These are phyloP conservation scores for Ophiosphaerella narmari DNA, from an alignment of 2,329 filamentous ascomycete species.

Conservation along the genomic window DNA sequence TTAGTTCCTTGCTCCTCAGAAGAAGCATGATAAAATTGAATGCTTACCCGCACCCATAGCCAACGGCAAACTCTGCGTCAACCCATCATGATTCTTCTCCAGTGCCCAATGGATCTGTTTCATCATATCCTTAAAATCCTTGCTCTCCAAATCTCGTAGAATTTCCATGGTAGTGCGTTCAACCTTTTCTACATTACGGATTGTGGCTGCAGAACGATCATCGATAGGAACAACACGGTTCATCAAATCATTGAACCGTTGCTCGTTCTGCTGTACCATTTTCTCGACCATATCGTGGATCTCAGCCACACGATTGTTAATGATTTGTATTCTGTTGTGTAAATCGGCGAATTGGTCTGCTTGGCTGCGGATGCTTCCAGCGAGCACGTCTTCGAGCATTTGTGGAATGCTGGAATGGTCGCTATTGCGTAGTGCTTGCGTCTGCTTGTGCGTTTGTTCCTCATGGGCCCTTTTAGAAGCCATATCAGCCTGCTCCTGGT, in stretches of 20 bases:
- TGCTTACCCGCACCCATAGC: constrained; percentile 53
- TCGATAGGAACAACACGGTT: constrained; percentile 35
- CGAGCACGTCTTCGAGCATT: constrained; percentile 50
- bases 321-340: constrained; percentile 77
- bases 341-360: constrained; percentile 78
- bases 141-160: constrained; percentile 59
- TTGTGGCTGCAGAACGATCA: constrained; percentile 42
- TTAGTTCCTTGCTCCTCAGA: constrained; percentile 15
- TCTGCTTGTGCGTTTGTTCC: constrained; percentile 27
- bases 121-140: constrained; percentile 62
- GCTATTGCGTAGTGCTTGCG: constrained; percentile 28
- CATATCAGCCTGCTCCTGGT: constrained; percentile 26
- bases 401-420: constrained; percentile 37
- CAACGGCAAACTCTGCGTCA: constrained; percentile 58
- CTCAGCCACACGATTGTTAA: constrained; percentile 70
- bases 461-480: constrained; percentile 36
- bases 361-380: constrained; percentile 51
- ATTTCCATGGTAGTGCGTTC: constrained; percentile 57
- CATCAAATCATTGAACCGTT: constrained; percentile 61
- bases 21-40: constrained; percentile 31
- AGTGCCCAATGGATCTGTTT: constrained; percentile 59
- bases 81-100: constrained; percentile 57
- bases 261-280: constrained; percentile 58
- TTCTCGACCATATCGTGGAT: constrained; percentile 63
- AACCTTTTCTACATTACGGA: constrained; percentile 58